Percentiles rank a stretch among this genome's conserved stretches.
Conservation (phyloP, 2,329 filamentous ascomycete genomes). For the Calonectria pteridis region DNA sequence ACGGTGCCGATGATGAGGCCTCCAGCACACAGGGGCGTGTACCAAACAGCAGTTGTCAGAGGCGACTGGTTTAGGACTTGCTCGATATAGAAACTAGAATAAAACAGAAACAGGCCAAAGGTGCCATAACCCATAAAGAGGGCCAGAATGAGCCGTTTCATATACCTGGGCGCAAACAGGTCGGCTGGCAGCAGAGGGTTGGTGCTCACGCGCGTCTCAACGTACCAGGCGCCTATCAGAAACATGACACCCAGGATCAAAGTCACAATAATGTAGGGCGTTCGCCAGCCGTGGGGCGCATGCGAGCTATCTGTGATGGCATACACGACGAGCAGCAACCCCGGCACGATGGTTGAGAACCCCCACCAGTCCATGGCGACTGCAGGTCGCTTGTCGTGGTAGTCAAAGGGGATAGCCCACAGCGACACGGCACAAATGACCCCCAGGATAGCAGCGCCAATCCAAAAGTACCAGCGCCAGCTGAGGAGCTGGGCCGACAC, state of each 20-base stretch:
- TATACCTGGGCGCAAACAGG: constrained; percentile 69
- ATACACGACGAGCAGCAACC: constrained; percentile 74
- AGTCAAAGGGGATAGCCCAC: constrained; percentile 53
- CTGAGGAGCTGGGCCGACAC: constrained; percentile 68
- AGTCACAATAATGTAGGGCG: constrained; percentile 73
- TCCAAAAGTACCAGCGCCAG: constrained; percentile 80
- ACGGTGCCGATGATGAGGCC: constrained; percentile 68
- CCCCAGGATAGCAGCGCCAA: constrained; percentile 63
- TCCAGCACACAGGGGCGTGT: constrained; percentile 68
- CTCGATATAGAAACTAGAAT: constrained; percentile 73
- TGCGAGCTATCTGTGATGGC: constrained; percentile 76
- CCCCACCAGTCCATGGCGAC: constrained; percentile 73
- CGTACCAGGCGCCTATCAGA: constrained; percentile 67
- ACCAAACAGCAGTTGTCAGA: constrained; percentile 70
- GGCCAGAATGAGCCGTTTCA: constrained; percentile 67
- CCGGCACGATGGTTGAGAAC: constrained; percentile 64
- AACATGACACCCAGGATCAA: constrained; percentile 68
- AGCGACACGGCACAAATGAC: constrained; percentile 62
- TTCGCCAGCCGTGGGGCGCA: constrained; percentile 71
- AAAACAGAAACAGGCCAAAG: constrained; percentile 74
- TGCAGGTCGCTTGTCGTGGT: constrained; percentile 35
- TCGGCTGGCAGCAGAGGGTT: constrained; percentile 73
- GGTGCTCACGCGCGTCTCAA: constrained; percentile 72
- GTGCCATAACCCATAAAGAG: constrained; percentile 64
- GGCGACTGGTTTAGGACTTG: constrained; percentile 64